phyloP scores from a whole-genome alignment of 345 rosid genomes.

The Eucalyptus grandis region DNA sequence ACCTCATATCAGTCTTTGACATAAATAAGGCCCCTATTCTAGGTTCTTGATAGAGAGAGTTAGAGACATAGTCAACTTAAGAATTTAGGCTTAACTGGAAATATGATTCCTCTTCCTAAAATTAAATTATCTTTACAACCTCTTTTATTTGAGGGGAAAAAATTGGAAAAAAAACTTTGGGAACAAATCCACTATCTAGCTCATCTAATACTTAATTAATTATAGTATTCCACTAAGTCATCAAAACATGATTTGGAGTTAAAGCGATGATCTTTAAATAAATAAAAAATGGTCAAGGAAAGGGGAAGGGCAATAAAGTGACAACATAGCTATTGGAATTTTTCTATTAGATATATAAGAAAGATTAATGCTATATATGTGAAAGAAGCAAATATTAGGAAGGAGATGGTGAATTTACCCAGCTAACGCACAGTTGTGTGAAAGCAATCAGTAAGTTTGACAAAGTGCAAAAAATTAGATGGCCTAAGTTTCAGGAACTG shows the following conservation, averaged over 20 bases:
- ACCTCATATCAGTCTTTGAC: neutral
- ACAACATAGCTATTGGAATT: neutral
- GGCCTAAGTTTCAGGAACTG: neutral
- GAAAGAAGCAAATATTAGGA: neutral
- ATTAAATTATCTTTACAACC: neutral
- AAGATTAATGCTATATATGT: neutral
- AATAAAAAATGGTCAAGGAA: neutral
- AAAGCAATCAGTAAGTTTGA: neutral
- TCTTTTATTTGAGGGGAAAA: neutral
- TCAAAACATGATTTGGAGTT: neutral
- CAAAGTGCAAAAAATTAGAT: neutral
- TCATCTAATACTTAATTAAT: neutral
- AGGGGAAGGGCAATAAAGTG: neutral
- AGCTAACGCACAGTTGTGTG: neutral
- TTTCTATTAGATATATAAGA: neutral
- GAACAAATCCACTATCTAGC: neutral
- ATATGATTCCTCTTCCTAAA: neutral
- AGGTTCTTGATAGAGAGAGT: neutral
- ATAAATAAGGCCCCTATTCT: neutral
- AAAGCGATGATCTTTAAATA: neutral
- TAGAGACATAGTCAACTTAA: neutral
- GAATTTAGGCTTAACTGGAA: neutral
- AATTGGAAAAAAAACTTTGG: neutral
- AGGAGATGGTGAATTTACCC: neutral
- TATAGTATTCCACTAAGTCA: neutral